phyloP scores from a whole-genome alignment of 352 stramenopile genomes.

The Globisporangium uncinulatum region DNA sequence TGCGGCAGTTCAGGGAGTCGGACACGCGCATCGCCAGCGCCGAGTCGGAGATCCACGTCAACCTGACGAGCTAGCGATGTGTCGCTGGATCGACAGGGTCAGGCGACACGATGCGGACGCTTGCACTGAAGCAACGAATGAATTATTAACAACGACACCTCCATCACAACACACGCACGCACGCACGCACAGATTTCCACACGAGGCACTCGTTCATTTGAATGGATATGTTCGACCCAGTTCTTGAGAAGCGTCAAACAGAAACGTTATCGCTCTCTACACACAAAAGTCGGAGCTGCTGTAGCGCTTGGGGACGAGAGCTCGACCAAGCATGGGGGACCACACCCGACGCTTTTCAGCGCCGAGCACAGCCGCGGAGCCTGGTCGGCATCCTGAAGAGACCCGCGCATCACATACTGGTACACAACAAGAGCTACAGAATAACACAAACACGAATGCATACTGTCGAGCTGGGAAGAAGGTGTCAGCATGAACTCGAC shows the following conservation, averaged over 20 bases:
- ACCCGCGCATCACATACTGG: conserved; percentile 10
- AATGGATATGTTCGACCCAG: conserved; percentile 50
- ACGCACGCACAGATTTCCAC: neutral
- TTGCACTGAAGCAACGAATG: too few relatives aligned
- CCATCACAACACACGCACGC: neutral
- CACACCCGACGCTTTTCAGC: conserved; percentile 24
- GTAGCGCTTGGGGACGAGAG: conserved; percentile 35
- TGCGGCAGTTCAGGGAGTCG: conserved; percentile 62
- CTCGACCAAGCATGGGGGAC: conserved; percentile 20
- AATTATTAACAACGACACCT: neutral
- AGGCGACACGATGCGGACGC: too few relatives aligned
- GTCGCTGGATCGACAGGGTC: too few relatives aligned
- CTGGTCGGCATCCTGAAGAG: conserved; percentile 6
- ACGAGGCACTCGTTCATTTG: too few relatives aligned
- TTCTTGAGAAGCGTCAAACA: conserved; percentile 76
- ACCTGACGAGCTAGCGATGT: conserved; percentile 21
- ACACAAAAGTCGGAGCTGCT: conserved; percentile 62
- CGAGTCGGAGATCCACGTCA: conserved; percentile 27
- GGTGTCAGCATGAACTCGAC: too few relatives aligned
- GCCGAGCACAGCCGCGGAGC: conserved; percentile 9
- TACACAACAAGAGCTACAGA: neutral
- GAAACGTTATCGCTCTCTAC: conserved; percentile 62
- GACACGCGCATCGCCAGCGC: conserved; percentile 31
- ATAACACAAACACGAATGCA: neutral
- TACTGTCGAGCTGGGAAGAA: too few relatives aligned